Evolutionary conservation across 2,329 filamentous ascomycete species (phyloP), one percentile per base, ranked within the genome.

Genomic region (Fusarium goolgardi): DNA sequence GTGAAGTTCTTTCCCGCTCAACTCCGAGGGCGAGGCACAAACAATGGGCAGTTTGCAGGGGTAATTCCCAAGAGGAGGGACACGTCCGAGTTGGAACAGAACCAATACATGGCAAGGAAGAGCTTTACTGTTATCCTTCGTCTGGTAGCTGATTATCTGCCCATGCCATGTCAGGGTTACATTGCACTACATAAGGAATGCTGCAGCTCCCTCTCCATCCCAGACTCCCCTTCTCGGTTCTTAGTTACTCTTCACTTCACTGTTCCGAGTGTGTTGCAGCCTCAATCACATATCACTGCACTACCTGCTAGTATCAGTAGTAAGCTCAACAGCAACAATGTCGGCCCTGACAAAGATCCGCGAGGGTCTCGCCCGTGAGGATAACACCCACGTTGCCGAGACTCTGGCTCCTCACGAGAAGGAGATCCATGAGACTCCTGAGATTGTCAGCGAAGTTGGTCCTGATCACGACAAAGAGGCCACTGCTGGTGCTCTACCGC

Each of bases 301-400:
- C 41, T 67, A 41, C 32, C 37, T 18, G 37, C 32, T 37, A 32
- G 49, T 43, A 46, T 35, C 32, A 23, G 50, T 43, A 62, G 39
- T 27, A 15, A 58, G 40, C 37, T 54, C 40, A 54, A 32, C 49
- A 58, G 35, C 43, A 51, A 51, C 29, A 57, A 71, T 71, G 67
- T 63, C 67, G 29, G 54, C 69, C 60, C 43, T 70, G 32, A 40
- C 59, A 59, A 70, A 70, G 64, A 60, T 70, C 59, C 65, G 65
- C 21, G 59, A 63, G 37, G 44, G 52, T 37, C 52, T 54, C 29
- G 46, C 52, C 31, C 55, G 61, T 16, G 31, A 55, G 25, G 63
- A 64, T 31, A 69, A 63, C 23, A 61, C 65, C 20, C 40, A 58
- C 8, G 63, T 67, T 21, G 31, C 51, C 34, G 51, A 50, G 20